A percentile compares a stretch with the other conserved stretches of the same genome.
Conservation (phyloP, 371 early-diverging fungal species). For the Rhizomucor miehei region DNA sequence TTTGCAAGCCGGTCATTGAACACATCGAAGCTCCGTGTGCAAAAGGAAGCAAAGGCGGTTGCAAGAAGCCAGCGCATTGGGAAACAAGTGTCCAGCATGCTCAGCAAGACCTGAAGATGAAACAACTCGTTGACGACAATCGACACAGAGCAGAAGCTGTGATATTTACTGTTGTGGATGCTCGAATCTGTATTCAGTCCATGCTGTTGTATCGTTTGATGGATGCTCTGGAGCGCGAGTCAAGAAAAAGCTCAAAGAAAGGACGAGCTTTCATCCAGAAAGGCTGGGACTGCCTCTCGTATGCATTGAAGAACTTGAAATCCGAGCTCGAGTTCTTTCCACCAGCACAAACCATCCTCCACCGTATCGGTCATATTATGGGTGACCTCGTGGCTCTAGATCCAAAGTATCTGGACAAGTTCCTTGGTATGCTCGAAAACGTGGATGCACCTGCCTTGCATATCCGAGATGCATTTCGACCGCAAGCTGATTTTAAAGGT, state of each 20-base stretch:
- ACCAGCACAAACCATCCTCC: slow-evolving; percentile 11
- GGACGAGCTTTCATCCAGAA: slow-evolving; percentile 6
- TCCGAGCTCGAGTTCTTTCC: slow-evolving; percentile 7
- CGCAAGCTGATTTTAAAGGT: slow-evolving; percentile 9
- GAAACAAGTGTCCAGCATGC: slow-evolving; percentile 1
- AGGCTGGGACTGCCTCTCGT: slow-evolving; percentile 10
- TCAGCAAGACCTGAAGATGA: slow-evolving; percentile 3
- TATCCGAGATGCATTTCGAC: slow-evolving; percentile 3
- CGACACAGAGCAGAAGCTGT: slow-evolving; percentile 5
- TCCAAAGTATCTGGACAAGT: slow-evolving; percentile 5
- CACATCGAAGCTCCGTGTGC: slow-evolving; percentile 32
- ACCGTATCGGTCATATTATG: slow-evolving; percentile 6
- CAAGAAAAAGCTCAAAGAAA: slow-evolving; percentile 1
- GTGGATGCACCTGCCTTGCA: neutral
- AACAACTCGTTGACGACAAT: slow-evolving; percentile 7
- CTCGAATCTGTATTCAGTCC: slow-evolving; percentile 17
- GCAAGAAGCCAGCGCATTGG: slow-evolving; percentile 30
- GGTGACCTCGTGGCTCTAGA: neutral
- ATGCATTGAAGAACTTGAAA: slow-evolving; percentile 10
- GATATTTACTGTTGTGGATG: slow-evolving; percentile 12
- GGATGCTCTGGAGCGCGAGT: slow-evolving; percentile 4
- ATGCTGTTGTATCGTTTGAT: slow-evolving; percentile 11
- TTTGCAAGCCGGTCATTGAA: slow-evolving; percentile 20
- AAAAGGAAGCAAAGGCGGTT: slow-evolving; percentile 17
- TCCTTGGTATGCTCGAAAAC: slow-evolving; percentile 6